Conservation (phyloP, 2,329 filamentous ascomycete genomes). For the Fusarium pseudograminearum region DNA sequence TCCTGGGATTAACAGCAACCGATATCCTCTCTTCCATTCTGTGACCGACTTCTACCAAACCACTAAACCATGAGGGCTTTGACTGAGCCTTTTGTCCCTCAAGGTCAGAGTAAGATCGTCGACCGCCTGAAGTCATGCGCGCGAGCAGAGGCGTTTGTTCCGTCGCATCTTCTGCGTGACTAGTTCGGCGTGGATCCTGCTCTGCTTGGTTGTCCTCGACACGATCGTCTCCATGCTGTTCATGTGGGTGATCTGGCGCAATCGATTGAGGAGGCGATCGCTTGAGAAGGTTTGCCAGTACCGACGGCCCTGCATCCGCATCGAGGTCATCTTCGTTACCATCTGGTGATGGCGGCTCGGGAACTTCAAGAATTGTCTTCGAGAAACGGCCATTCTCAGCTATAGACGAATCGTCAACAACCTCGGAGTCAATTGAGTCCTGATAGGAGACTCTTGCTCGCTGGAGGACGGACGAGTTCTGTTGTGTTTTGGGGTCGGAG, state of each 20-base stretch:
- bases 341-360: slow-evolving; percentile 58
- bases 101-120: slow-evolving; percentile 56
- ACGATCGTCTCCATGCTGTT: slow-evolving; percentile 17
- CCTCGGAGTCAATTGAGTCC: slow-evolving; percentile 45
- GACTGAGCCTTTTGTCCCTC: slow-evolving; percentile 62
- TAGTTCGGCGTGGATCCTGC: slow-evolving; percentile 19
- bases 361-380: slow-evolving; percentile 71
- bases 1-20: slow-evolving; percentile 69
- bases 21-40: slow-evolving; percentile 50
- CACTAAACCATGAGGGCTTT: slow-evolving; percentile 52
- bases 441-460: slow-evolving; percentile 49
- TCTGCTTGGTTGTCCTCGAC: slow-evolving; percentile 26
- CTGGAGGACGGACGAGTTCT: slow-evolving; percentile 61
- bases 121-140: slow-evolving; percentile 49
- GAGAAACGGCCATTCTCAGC: slow-evolving; percentile 50
- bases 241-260: slow-evolving; percentile 33
- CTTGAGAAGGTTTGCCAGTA: slow-evolving; percentile 64
- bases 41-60: slow-evolving; percentile 49
- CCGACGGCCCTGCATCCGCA: slow-evolving; percentile 53
- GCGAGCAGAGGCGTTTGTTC: slow-evolving; percentile 64
- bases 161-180: slow-evolving; percentile 41
- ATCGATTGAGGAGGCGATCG: slow-evolving; percentile 60
- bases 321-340: slow-evolving; percentile 29
- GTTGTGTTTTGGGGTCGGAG: slow-evolving; percentile 67
- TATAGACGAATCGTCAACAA: slow-evolving; percentile 35